Conservation (phyloP, 305 asterid species). For the Fraxinus dipetala region DNA sequence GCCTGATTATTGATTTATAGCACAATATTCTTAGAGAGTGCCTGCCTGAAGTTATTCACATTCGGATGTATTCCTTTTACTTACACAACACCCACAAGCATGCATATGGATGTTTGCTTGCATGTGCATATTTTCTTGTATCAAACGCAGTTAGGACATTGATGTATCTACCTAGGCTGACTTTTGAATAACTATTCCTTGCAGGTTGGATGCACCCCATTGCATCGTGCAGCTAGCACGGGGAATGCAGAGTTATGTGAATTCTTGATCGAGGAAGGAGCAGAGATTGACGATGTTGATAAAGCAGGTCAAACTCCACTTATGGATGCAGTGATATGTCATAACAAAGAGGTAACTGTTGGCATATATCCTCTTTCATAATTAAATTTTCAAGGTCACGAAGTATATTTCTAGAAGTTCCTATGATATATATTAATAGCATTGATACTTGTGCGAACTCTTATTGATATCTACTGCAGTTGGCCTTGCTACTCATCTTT, state of each 20-base stretch:
- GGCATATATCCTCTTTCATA: conserved; percentile 4
- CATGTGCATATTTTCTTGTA: not conserved
- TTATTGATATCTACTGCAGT: not conserved
- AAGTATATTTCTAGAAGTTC: not conserved
- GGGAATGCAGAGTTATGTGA: conserved; percentile 68
- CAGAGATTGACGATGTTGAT: conserved; percentile 81
- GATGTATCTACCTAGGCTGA: conserved; percentile 13
- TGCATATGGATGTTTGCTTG: not conserved
- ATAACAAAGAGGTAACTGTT: conserved; percentile 61
- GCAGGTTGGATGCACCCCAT: conserved; percentile 89
- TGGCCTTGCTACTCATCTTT: not conserved
- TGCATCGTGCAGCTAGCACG: conserved; percentile 97
- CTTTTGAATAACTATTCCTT: conserved; percentile 19
- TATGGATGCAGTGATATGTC: conserved; percentile 78
- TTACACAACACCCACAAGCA: not conserved
- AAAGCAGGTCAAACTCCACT: conserved; percentile 87
- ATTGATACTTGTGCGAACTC: not conserved
- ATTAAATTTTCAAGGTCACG: not conserved
- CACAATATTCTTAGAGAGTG: not conserved
- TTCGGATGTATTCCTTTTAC: not conserved
- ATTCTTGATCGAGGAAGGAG: conserved; percentile 89
- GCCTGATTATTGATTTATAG: conserved; percentile 4
- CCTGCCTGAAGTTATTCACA: not conserved
- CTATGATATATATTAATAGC: not conserved
- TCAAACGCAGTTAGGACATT: conserved; percentile 1